Conservation (phyloP, 495 filamentous ascomycete genomes). For the Geopyxis carbonaria region DNA sequence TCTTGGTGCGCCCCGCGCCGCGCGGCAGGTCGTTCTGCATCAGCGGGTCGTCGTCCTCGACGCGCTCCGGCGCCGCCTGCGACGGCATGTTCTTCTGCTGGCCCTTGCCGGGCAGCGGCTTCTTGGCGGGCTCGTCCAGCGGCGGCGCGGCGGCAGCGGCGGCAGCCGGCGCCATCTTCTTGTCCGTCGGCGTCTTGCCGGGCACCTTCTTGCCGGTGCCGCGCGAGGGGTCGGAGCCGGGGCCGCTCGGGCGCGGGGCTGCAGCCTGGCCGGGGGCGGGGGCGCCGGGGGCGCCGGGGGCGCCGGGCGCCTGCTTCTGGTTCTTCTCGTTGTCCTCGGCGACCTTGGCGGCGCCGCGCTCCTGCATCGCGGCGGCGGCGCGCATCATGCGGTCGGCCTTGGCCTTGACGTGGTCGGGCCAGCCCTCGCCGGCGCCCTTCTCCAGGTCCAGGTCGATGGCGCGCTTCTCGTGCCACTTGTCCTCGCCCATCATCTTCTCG, state of each 20-base stretch:
- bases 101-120: background rate
- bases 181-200: slow-evolving; percentile 11
- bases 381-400: slow-evolving; percentile 24
- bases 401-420: slow-evolving; percentile 22
- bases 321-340: slow-evolving; percentile 18
- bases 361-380: slow-evolving; percentile 23
- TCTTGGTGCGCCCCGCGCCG: slow-evolving; percentile 6
- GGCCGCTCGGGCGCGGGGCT: slow-evolving; percentile 7
- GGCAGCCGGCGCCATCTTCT: slow-evolving; percentile 4
- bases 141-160: slow-evolving; percentile 3
- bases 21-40: slow-evolving; percentile 5
- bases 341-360: slow-evolving; percentile 26
- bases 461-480: slow-evolving; percentile 2
- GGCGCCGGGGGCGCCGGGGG: background rate
- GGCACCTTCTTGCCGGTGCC: slow-evolving; percentile 6
- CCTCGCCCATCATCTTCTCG: slow-evolving; percentile 17
- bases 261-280: background rate
- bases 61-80: slow-evolving; percentile 5
- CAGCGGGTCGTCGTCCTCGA: slow-evolving; percentile 6
- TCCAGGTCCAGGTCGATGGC: background rate
- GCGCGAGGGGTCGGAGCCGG: slow-evolving; percentile 9
- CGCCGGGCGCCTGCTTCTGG: background rate
- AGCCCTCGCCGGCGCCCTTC: slow-evolving; percentile 9
- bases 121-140: background rate
- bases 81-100: slow-evolving; percentile 1